Evolutionary conservation across 495 filamentous ascomycete genomes (phyloP).

Genomic region (Penicilliopsis zonata): DNA sequence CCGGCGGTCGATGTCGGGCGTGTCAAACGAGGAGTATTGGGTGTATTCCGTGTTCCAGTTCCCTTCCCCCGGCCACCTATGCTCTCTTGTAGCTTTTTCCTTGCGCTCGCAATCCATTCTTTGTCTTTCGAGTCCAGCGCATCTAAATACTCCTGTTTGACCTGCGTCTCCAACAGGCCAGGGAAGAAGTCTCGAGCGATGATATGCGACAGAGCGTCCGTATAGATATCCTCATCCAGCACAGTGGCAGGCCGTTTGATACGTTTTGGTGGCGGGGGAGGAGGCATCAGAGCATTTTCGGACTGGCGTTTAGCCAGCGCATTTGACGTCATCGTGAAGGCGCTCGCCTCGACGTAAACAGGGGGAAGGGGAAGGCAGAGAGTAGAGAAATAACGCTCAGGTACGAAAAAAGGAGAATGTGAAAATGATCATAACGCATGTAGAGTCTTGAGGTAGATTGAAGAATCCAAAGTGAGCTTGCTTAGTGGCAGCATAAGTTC

Average conservation of each 20-base stretch:
- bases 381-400: too few species aligned
- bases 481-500: too few species aligned
- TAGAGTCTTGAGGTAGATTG: too few species aligned
- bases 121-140: slow-evolving; percentile 75
- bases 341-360: too few species aligned
- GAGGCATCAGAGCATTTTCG: slow-evolving; percentile 75
- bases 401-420: too few species aligned
- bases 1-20: slow-evolving; percentile 35
- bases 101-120: slow-evolving; percentile 77
- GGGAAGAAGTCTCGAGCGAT: slow-evolving; percentile 97
- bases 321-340: slow-evolving; percentile 16
- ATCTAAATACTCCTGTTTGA: slow-evolving; percentile 84
- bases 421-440: too few species aligned
- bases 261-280: slow-evolving; percentile 75
- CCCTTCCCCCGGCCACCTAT: slow-evolving; percentile 63
- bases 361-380: neutral
- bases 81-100: slow-evolving; percentile 56
- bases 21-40: slow-evolving; percentile 12
- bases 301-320: slow-evolving; percentile 29
- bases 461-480: too few species aligned
- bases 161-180: slow-evolving; percentile 71
- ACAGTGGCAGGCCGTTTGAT: slow-evolving; percentile 87
- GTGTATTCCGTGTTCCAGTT: slow-evolving; percentile 18
- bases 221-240: slow-evolving; percentile 91
- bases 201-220: slow-evolving; percentile 80